Conservation (phyloP, 192 early-diverging fungal genomes). For the Rhizophagus clarus region DNA sequence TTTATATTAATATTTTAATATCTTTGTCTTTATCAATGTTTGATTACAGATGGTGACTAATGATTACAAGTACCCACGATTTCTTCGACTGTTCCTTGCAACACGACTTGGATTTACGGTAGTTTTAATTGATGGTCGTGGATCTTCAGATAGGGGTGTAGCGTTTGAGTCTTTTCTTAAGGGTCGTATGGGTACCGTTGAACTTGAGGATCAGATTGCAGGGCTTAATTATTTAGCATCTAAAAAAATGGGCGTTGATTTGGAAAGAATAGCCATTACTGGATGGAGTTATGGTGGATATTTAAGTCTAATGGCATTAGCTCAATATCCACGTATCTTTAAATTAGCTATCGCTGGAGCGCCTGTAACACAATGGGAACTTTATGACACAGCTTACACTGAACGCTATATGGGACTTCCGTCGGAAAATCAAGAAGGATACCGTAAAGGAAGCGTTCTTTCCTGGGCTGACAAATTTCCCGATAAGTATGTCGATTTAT, state of each 20-base stretch:
- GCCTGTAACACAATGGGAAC: constrained; percentile 73
- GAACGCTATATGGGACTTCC: constrained; percentile 71
- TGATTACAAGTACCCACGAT: constrained; percentile 67
- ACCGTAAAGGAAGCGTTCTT: constrained; percentile 54
- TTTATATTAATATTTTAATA: background rate
- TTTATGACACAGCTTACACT: constrained; percentile 75
- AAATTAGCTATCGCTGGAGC: constrained; percentile 69
- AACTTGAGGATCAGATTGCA: constrained; percentile 65
- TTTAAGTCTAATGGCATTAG: constrained; percentile 64
- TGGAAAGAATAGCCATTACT: constrained; percentile 62
- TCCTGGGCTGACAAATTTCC: constrained; percentile 57
- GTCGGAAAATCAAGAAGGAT: constrained; percentile 48
- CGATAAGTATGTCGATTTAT: constrained; percentile 47
- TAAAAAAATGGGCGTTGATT: constrained; percentile 58
- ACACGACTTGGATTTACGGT: constrained; percentile 55
- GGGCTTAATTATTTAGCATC: constrained; percentile 47
- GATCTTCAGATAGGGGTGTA: constrained; percentile 64
- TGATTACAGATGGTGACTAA: constrained; percentile 60
- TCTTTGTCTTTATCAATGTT: too few species aligned
- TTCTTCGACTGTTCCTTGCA: constrained; percentile 61
- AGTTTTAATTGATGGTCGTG: constrained; percentile 68
- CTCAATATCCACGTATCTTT: constrained; percentile 60
- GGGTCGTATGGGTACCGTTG: constrained; percentile 58
- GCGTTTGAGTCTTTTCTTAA: constrained; percentile 61
- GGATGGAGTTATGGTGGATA: constrained; percentile 83